Evolutionary conservation across 2,329 filamentous ascomycete species (phyloP).

Genomic region (Scedosporium aurantiacum): DNA sequence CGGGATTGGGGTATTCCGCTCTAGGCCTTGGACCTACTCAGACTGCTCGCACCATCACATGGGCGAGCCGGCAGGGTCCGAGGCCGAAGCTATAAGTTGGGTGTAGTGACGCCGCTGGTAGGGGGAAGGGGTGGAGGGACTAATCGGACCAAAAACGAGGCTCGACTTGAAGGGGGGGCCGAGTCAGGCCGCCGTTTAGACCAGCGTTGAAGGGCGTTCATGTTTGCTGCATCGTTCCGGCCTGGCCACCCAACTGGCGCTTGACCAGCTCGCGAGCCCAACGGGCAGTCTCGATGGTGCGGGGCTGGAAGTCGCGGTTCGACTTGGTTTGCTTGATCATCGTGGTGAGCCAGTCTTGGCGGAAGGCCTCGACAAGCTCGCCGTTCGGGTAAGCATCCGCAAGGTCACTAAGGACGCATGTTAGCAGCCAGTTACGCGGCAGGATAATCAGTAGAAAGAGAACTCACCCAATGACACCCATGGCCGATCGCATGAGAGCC

Average conservation of each 20-base stretch:
- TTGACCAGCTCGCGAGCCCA: conserved; percentile 98
- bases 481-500: conserved; percentile 79
- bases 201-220: conserved; percentile 15
- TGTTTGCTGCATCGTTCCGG: conserved; percentile 39
- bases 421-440: conserved; percentile 22
- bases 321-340: conserved; percentile 88
- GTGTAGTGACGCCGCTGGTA: background rate
- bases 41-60: background rate
- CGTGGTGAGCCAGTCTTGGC: conserved; percentile 76
- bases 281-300: conserved; percentile 87
- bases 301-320: conserved; percentile 74
- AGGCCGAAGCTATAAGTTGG: background rate
- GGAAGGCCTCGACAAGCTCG: conserved; percentile 74
- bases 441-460: background rate
- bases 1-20: background rate
- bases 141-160: no score
- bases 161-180: no score
- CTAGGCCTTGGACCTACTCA: background rate
- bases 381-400: conserved; percentile 89
- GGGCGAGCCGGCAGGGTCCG: background rate
- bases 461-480: conserved; percentile 91
- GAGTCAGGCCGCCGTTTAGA: background rate
- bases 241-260: conserved; percentile 56
- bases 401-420: conserved; percentile 58
- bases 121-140: background rate